Percentiles rank a stretch among this genome's conserved stretches.
phyloP scores from a whole-genome alignment of 1,284 basidiomycete genomes.

The Serendipita sp. region DNA sequence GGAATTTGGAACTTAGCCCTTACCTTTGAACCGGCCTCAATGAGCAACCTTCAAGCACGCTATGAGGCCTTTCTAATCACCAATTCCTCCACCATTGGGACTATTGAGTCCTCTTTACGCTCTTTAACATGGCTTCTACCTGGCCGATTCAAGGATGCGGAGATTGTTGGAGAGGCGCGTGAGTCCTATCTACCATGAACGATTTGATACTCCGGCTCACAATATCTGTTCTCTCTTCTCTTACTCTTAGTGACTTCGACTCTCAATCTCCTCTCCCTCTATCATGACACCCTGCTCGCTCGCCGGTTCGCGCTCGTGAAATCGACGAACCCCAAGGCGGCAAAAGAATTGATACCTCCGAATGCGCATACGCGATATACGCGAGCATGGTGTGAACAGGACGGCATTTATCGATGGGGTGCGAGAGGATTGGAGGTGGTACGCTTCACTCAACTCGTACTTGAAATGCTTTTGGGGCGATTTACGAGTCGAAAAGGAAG shows the following conservation, averaged over 20 bases:
- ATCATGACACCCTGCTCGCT: constrained; percentile 72
- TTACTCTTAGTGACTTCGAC: constrained; percentile 44
- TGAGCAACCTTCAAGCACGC: constrained; percentile 21
- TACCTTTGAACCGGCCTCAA: constrained; percentile 5
- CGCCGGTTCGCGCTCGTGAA: constrained; percentile 37
- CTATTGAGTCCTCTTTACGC: constrained; percentile 75
- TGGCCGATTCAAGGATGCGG: constrained; percentile 92
- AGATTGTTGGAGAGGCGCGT: constrained; percentile 83
- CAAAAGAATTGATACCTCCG: constrained; percentile 35
- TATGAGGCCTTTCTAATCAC: constrained; percentile 74
- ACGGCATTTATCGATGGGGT: constrained; percentile 56
- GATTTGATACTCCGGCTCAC: neutral
- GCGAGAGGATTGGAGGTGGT: constrained; percentile 60
- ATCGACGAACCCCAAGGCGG: constrained; percentile 34
- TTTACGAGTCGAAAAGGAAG: constrained; percentile 44
- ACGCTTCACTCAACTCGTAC: constrained; percentile 62
- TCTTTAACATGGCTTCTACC: constrained; percentile 91
- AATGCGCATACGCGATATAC: constrained; percentile 68
- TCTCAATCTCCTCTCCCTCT: constrained; percentile 66
- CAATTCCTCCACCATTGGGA: constrained; percentile 68
- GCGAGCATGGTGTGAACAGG: constrained; percentile 61
- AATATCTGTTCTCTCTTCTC: constrained; percentile 7
- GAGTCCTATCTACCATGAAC: constrained; percentile 28
- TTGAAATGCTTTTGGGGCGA: constrained; percentile 75
- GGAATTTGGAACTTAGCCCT: neutral